These are phyloP conservation scores for Globisporangium lucens DNA, from an alignment of 352 stramenopile genomes.

Conservation along the genomic window DNA sequence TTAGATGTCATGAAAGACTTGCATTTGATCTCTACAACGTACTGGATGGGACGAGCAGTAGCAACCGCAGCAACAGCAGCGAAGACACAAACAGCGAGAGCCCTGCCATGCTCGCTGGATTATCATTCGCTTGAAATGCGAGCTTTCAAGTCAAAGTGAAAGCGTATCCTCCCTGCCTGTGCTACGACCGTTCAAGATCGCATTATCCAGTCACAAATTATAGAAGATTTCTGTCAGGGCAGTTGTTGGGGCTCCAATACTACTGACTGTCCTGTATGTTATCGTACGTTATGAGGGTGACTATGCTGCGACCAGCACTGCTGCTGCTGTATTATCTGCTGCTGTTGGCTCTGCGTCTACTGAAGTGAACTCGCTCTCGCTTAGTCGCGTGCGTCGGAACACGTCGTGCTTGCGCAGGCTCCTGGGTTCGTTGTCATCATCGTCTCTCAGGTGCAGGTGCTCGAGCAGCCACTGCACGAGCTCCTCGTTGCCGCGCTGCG, in stretches of 20 bases:
- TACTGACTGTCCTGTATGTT: too few species aligned
- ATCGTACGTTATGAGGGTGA: not conserved
- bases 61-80: not conserved
- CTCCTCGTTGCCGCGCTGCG: slow-evolving; percentile 15
- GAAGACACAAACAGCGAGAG: not conserved
- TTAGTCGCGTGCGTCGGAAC: not conserved
- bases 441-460: slow-evolving; percentile 19
- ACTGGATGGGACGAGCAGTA: not conserved
- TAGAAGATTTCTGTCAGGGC: not conserved
- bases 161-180: not conserved
- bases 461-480: slow-evolving; percentile 23
- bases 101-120: not conserved
- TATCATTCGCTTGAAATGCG: not conserved
- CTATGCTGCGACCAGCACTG: not conserved
- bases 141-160: not conserved
- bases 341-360: not conserved
- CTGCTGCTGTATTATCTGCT: not conserved
- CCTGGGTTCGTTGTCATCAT: not conserved
- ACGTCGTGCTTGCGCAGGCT: not conserved
- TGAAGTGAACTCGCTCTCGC: not conserved
- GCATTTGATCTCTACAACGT: not conserved
- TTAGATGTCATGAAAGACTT: not conserved
- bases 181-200: not conserved
- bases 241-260: too few species aligned
- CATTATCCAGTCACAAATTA: not conserved